Evolutionary conservation across 73 alveolate species (phyloP).

Genomic region (Durusdinium trenchii): DNA sequence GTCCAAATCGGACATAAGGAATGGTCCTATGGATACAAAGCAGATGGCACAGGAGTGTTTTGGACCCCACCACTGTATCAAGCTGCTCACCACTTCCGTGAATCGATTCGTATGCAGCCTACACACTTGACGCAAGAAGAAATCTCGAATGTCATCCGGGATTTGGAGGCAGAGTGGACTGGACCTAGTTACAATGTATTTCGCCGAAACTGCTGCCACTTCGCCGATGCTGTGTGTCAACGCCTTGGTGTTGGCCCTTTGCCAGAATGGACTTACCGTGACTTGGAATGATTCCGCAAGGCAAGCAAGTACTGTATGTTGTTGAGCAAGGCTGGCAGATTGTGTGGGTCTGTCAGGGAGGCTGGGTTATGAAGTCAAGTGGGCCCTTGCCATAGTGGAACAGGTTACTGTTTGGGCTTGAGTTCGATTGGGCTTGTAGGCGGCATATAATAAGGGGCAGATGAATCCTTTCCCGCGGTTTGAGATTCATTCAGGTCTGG

Average conservation of each 20-base stretch:
- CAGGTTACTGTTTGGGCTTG: neutral
- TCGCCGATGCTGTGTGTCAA: slow-evolving; percentile 76
- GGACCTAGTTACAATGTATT: slow-evolving; percentile 83
- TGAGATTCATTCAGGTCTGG: slow-evolving; percentile 30
- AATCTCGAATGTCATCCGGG: slow-evolving; percentile 39
- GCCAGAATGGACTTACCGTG: slow-evolving; percentile 91
- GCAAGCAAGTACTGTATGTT: neutral
- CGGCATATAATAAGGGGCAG: neutral
- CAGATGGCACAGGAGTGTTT: slow-evolving; percentile 79
- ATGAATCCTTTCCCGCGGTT: no score
- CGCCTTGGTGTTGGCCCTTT: slow-evolving; percentile 52
- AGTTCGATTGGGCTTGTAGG: neutral
- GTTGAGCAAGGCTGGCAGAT: no score
- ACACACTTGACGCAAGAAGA: neutral
- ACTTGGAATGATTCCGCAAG: slow-evolving; percentile 4
- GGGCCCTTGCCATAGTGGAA: no score
- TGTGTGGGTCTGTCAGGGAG: no score
- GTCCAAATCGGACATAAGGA: slow-evolving; percentile 72
- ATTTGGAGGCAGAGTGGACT: slow-evolving; percentile 61
- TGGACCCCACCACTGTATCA: slow-evolving; percentile 82
- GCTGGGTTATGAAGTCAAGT: no score
- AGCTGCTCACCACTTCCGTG: slow-evolving; percentile 68
- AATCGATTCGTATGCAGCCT: slow-evolving; percentile 29
- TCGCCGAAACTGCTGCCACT: slow-evolving; percentile 87
- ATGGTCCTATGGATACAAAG: slow-evolving; percentile 83